Base-by-base conservation (phyloP, 1,284 basidiomycete species). In the Sanguinoderma infundibulare region DNA sequence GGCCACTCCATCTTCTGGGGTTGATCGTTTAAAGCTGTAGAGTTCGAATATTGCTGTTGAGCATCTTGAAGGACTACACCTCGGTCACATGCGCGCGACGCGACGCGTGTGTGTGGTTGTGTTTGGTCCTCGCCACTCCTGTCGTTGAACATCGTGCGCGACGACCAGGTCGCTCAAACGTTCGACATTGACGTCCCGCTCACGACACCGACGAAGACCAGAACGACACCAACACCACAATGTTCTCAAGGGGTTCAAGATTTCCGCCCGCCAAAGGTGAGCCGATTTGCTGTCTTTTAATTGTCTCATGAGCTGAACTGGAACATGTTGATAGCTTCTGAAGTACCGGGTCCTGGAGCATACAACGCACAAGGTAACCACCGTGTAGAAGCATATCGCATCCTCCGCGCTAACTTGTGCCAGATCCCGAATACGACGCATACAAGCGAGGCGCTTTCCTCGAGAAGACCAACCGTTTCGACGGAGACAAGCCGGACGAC, bases 41-140 rank as follows among this genome's bases (percentile, higher is more conserved):
- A 90, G 90, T 91, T 91, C 89, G 90, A 91, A 88, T 88, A 89
- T 90, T 89, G 88, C 90, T 88, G 88, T 91, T 89, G 89, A 87
- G 89, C 91, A 88, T 17, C 60, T 1, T 20, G 34, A 24, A 26
- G 22, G 8, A 44, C 22, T 15, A n/a, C 17, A 39, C 38, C 17
- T 50, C 50, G 50, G 15, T 52, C 50, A 52, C 50, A 35, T 52
- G 50, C 30, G 50, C 50, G 50, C 50, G 50, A 30, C 50, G 50
- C 50, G 50, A 24, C 50, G 50, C 50, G 47, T 2, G 12, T 40
- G 52, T 53, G 52, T 53, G 53, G 53, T 22, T 30, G 39, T 44
- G 39, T 54, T 54, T 42, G 39, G n/a, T 14, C 22, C 5, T 14
- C 20, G 22, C 50, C 15, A 24, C 17, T 9, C 52, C 7, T 30